Conservation (phyloP, 2,329 filamentous ascomycete species). For the Thelonectria rubi region DNA sequence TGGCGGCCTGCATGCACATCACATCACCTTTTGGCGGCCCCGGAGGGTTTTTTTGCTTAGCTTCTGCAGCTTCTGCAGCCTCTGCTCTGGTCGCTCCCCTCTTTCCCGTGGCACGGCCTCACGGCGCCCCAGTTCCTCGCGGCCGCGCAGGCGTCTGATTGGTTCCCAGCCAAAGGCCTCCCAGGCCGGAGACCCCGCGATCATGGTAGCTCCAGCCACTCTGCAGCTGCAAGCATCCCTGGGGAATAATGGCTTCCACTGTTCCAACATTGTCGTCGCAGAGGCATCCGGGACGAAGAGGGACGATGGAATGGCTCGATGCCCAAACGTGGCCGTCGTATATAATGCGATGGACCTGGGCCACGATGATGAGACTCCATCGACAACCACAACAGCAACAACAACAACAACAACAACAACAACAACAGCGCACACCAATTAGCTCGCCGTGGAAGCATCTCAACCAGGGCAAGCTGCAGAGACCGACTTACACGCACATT, state of each 20-base stretch:
- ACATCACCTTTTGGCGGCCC: slow-evolving; percentile 12
- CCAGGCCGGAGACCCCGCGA: slow-evolving; percentile 40
- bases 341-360: slow-evolving; percentile 25
- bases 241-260: slow-evolving; percentile 14
- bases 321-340: slow-evolving; percentile 13
- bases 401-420: slow-evolving; percentile 6
- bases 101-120: slow-evolving; percentile 33
- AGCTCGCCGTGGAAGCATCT: no score
- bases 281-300: not conserved
- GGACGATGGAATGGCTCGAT: slow-evolving; percentile 10
- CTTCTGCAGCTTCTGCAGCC: not conserved
- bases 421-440: not conserved
- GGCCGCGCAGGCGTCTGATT: slow-evolving; percentile 27
- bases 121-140: slow-evolving; percentile 14
- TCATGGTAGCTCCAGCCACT: slow-evolving; percentile 39
- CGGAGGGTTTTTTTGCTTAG: slow-evolving; percentile 19
- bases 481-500: slow-evolving; percentile 1
- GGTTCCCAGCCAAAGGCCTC: slow-evolving; percentile 35
- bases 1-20: slow-evolving; percentile 25
- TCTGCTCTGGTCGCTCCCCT: not conserved
- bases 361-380: not conserved
- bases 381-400: slow-evolving; percentile 6
- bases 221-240: slow-evolving; percentile 14
- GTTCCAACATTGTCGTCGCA: slow-evolving; percentile 9
- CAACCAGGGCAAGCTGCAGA: not conserved